phyloP scores from a whole-genome alignment of 352 stramenopile genomes.

The Phytophthora colocasiae region DNA sequence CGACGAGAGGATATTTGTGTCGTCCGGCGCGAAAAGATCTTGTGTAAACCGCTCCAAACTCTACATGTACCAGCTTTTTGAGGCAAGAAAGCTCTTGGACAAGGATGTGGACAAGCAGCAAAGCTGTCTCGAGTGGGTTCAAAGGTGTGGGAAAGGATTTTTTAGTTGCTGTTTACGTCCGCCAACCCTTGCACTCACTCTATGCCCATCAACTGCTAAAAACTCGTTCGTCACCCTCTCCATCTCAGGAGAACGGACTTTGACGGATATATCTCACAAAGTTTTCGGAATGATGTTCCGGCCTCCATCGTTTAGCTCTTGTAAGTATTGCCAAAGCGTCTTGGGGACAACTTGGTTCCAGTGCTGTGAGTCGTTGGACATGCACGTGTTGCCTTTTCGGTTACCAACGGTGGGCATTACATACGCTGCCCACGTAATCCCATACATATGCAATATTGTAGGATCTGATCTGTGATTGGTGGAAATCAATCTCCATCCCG shows the following conservation, averaged over 20 bases:
- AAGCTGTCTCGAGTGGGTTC: conserved; percentile 17
- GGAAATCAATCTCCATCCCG: not conserved
- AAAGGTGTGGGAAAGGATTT: conserved; percentile 14
- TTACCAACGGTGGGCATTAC: conserved; percentile 35
- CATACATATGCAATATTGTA: not conserved
- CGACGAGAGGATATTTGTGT: conserved; percentile 12
- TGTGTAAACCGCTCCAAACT: not conserved
- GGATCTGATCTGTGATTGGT: conserved; percentile 10
- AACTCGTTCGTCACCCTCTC: conserved; percentile 14
- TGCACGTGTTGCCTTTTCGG: conserved; percentile 14
- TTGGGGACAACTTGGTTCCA: not conserved
- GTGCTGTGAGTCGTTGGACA: conserved; percentile 12
- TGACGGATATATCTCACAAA: not conserved
- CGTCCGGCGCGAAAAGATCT: conserved; percentile 28
- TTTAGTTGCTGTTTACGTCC: conserved; percentile 27
- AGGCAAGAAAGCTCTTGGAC: not conserved
- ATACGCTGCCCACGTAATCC: conserved; percentile 10
- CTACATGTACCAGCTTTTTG: no score
- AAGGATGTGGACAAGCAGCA: conserved; percentile 21
- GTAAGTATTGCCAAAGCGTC: no score
- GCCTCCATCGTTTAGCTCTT: no score
- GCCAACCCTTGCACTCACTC: not conserved
- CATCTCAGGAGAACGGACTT: not conserved
- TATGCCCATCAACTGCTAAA: not conserved
- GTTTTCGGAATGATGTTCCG: no score